Conservation (phyloP, 2,329 filamentous ascomycete species). For the Myrmaecium sp. region DNA sequence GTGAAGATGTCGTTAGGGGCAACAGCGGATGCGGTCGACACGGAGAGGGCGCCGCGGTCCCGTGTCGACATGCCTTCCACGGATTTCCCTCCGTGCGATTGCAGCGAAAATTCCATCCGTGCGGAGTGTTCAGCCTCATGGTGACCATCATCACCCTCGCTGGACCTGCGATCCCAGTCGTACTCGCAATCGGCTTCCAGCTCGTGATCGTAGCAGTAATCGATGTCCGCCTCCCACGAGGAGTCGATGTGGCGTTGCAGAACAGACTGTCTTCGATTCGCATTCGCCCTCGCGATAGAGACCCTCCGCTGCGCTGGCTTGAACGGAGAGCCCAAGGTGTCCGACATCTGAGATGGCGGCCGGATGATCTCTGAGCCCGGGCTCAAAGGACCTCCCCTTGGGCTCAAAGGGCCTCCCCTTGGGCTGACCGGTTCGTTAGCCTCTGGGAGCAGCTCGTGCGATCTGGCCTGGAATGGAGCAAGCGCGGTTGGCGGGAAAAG, state of each 20-base stretch:
- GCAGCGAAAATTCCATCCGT: slow-evolving; percentile 1
- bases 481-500: too few species aligned
- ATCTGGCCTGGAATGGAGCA: too few species aligned
- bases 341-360: slow-evolving; percentile 25
- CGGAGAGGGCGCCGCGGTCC: slow-evolving; percentile 17
- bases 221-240: slow-evolving; percentile 46
- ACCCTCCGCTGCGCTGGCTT: slow-evolving; percentile 10
- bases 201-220: slow-evolving; percentile 44
- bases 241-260: slow-evolving; percentile 21
- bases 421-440: too few species aligned
- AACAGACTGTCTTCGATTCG: slow-evolving; percentile 15
- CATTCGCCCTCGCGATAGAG: slow-evolving; percentile 9
- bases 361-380: slow-evolving; percentile 3
- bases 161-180: slow-evolving; percentile 32
- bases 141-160: slow-evolving; percentile 15
- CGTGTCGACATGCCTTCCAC: slow-evolving; percentile 9
- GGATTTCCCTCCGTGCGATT: slow-evolving; percentile 1
- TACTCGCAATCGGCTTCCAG: slow-evolving; percentile 44
- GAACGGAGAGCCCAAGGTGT: slow-evolving; percentile 27
- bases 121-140: slow-evolving; percentile 11
- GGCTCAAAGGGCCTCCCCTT: neutral
- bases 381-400: neutral
- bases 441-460: too few species aligned
- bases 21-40: slow-evolving; percentile 10
- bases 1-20: slow-evolving; percentile 1